A percentile compares a stretch with the other conserved stretches of the same genome.
phyloP scores from a whole-genome alignment of 208 protist species.

The Wallacemonas rigidus region DNA sequence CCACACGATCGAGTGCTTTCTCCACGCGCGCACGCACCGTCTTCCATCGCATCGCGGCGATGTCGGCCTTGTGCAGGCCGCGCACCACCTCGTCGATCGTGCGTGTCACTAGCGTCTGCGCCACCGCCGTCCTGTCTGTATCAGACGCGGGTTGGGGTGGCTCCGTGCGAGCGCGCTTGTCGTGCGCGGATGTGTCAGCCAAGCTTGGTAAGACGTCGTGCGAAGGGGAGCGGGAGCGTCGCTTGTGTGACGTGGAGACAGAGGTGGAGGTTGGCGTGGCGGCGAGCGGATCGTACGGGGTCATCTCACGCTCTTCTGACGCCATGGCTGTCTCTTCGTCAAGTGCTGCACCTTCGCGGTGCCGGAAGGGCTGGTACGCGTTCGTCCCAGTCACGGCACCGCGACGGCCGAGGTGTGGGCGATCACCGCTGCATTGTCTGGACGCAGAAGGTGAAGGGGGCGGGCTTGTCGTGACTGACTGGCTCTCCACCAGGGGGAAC shows the following conservation, averaged over 20 bases:
- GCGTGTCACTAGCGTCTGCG: constrained; percentile 22
- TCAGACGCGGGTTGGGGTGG: neutral
- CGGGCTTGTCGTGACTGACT: no score
- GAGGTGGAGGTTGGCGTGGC: constrained; percentile 1
- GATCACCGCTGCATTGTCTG: no score
- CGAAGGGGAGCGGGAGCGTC: neutral
- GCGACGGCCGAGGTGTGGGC: no score
- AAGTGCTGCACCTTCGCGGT: no score
- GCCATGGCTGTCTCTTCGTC: neutral
- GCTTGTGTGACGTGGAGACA: constrained; percentile 4
- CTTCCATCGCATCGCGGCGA: constrained; percentile 63
- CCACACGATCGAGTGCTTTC: constrained; percentile 21
- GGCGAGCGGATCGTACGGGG: constrained; percentile 7
- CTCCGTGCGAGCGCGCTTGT: neutral
- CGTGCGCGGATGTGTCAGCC: neutral
- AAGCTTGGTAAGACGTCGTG: neutral
- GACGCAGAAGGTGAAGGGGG: no score
- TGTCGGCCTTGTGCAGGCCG: constrained; percentile 45
- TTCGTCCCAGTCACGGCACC: no score
- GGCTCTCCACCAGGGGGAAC: no score
- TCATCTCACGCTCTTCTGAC: constrained; percentile 2
- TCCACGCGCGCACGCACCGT: constrained; percentile 38
- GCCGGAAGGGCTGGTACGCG: no score
- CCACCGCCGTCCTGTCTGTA: neutral
- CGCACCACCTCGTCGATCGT: constrained; percentile 38